Conservation (phyloP, 2,329 filamentous ascomycete genomes). For the Sphaerulina populicola region DNA sequence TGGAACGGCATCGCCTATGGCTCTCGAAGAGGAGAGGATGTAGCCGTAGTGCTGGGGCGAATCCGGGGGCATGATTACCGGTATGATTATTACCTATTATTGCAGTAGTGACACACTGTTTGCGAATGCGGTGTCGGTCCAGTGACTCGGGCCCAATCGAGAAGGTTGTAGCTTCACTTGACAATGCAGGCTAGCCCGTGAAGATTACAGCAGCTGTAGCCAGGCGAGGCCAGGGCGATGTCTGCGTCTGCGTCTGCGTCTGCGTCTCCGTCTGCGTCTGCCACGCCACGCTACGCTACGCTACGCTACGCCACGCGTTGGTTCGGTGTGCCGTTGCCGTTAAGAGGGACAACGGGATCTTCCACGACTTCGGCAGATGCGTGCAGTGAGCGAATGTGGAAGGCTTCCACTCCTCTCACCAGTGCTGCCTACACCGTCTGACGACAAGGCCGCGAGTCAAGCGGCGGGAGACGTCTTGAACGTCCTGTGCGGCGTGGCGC, state of each 20-base stretch:
- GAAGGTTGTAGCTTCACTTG: slow-evolving; percentile 1
- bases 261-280: too few relatives aligned
- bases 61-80: slow-evolving; percentile 15
- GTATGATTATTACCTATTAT: too few relatives aligned
- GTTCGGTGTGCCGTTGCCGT: neutral
- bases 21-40: slow-evolving; percentile 12
- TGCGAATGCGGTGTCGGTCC: slow-evolving; percentile 13
- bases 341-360: neutral
- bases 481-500: slow-evolving; percentile 7
- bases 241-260: too few relatives aligned
- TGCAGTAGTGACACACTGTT: slow-evolving; percentile 11
- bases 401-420: neutral
- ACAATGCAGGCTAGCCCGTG: neutral
- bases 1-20: slow-evolving; percentile 11
- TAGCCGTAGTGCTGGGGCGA: slow-evolving; percentile 8
- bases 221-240: neutral
- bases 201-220: neutral
- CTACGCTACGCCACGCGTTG: neutral
- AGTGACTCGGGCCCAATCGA: slow-evolving; percentile 4
- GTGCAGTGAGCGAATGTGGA: neutral
- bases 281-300: too few relatives aligned
- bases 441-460: neutral
- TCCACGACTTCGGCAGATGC: neutral
- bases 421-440: neutral
- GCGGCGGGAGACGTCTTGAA: slow-evolving; percentile 1